Conservation (phyloP, 2,329 filamentous ascomycete genomes). For the Alternaria consortialis region DNA sequence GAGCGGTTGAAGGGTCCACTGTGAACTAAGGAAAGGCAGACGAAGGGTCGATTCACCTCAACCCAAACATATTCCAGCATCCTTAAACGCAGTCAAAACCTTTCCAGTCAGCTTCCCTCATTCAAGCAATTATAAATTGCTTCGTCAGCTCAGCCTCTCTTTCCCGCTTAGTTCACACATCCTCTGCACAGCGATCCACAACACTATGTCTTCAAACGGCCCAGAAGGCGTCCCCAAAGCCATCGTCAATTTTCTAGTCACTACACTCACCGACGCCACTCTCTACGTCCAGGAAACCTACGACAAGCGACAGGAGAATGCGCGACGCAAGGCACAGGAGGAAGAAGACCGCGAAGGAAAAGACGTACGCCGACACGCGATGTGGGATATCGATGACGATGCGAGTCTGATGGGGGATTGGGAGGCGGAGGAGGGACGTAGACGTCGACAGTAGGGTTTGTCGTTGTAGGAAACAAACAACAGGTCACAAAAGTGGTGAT, state of each 20-base stretch:
- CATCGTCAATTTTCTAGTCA: neutral
- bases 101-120: fast-evolving
- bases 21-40: neutral
- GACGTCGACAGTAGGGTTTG: neutral
- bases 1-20: neutral
- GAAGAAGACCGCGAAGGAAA: too few species aligned
- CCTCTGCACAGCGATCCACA: too few species aligned
- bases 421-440: neutral
- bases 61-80: neutral
- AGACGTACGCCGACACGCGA: neutral
- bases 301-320: neutral
- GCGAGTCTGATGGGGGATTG: neutral
- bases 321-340: fast-evolving
- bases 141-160: neutral
- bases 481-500: neutral
- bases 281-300: neutral
- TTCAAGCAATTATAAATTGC: neutral
- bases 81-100: neutral
- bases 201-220: neutral
- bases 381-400: neutral
- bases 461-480: too few species aligned
- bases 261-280: neutral
- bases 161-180: too few species aligned
- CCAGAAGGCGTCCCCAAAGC: neutral
- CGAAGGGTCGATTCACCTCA: neutral